These are phyloP conservation scores for Mayamaea pseudoterrestris DNA, from an alignment of 108 stramenopile species.

Conservation along the genomic window DNA sequence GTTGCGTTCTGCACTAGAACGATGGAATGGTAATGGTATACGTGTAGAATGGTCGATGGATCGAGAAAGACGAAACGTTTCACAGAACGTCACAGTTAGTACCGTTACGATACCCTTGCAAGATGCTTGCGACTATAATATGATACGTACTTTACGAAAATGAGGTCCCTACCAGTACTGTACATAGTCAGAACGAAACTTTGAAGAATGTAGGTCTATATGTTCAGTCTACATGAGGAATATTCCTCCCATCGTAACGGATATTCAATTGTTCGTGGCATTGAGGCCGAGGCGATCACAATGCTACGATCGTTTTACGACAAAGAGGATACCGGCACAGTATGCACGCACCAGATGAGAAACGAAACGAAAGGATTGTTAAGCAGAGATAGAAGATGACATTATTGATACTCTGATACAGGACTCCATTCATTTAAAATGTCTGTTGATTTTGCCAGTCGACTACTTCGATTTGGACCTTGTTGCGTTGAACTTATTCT, in stretches of 20 bases:
- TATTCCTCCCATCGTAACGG: constrained; percentile 8
- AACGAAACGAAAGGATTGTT: constrained; percentile 35
- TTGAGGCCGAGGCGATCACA: constrained; percentile 55
- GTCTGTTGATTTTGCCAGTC: background rate
- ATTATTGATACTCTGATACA: background rate
- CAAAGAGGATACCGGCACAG: constrained; percentile 72
- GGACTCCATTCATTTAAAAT: background rate
- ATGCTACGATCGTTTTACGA: constrained; percentile 74
- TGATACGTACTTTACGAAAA: too few relatives aligned
- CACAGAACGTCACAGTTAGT: too few relatives aligned
- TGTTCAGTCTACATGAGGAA: too few relatives aligned
- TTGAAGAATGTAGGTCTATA: too few relatives aligned
- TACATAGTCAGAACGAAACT: too few relatives aligned
- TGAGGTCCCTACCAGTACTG: too few relatives aligned
- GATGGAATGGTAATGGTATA: too few relatives aligned
- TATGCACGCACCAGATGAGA: constrained; percentile 76
- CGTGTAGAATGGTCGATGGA: too few relatives aligned
- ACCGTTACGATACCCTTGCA: too few relatives aligned
- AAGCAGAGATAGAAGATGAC: constrained; percentile 2
- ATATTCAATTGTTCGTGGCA: constrained; percentile 42
- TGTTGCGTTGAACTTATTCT: constrained; percentile 26
- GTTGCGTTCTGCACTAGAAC: too few relatives aligned
- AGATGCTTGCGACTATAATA: too few relatives aligned
- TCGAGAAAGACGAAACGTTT: too few relatives aligned
- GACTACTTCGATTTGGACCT: constrained; percentile 1